Conservation (phyloP, 352 stramenopile species). For the Pythium guiyangense region DNA sequence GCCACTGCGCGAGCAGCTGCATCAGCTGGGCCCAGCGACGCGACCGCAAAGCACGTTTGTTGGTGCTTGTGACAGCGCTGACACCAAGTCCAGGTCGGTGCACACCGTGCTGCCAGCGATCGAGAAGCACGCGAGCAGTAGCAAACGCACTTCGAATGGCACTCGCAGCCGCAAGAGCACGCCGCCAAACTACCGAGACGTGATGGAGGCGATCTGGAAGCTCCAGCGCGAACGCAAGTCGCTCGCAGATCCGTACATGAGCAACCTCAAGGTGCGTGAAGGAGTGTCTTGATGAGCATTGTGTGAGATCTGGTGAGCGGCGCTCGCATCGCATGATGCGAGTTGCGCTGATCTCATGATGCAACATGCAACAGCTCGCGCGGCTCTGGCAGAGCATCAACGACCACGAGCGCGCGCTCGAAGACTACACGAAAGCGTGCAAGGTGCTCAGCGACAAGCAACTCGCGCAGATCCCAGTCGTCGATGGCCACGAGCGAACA, state of each 20-base stretch:
- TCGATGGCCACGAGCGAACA: constrained; percentile 17
- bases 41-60: constrained; percentile 1
- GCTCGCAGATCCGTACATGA: constrained; percentile 43
- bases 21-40: constrained; percentile 18
- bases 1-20: constrained; percentile 22
- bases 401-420: too few relatives aligned
- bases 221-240: constrained; percentile 30
- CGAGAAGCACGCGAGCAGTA: neutral
- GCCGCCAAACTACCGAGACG: constrained; percentile 26
- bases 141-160: neutral
- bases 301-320: too few relatives aligned
- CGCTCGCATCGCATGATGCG: too few relatives aligned
- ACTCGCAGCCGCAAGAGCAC: constrained; percentile 2
- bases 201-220: constrained; percentile 38
- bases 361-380: too few relatives aligned
- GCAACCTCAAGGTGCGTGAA: constrained; percentile 65
- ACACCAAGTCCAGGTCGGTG: neutral
- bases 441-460: constrained; percentile 32
- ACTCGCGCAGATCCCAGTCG: constrained; percentile 14
- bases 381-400: too few relatives aligned
- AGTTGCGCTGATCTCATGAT: too few relatives aligned
- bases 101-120: constrained; percentile 12
- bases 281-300: too few relatives aligned
- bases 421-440: too few relatives aligned
- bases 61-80: neutral